Evolutionary conservation across 495 filamentous ascomycete species (phyloP), one percentile per base, ranked within the genome.

Genomic region (Daldinia loculata): DNA sequence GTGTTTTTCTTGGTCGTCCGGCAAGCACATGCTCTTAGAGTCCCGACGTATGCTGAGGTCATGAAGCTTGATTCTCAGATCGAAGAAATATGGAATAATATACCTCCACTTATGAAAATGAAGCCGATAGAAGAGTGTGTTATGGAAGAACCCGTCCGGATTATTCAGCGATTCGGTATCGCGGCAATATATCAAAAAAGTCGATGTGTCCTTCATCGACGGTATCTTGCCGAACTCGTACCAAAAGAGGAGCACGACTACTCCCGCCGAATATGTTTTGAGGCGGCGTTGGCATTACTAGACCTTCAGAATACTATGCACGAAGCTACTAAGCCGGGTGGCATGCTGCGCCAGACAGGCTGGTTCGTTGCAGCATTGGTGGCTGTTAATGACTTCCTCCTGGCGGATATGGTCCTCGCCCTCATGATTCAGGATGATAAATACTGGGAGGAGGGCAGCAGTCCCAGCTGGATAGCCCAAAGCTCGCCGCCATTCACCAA

Each of bases 151-250:
- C 84, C 89, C 3, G 81, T 85, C 6, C 69, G 89, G 4, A 87
- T 93, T 60, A 89, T 92, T 75, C 88, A 90, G 63, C 86, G 91
- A 2, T 90, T 89, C 68, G 89, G 86, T 1, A 78, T 94, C n/a
- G 88, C 89, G 12, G 76, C 93, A 4, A 78, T 93, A 15, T 93
- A 91, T 71, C 86, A 92, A 63, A 93, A 93, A 72, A 82, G 85
- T n/a, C 85, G 91, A 30, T 90, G 88, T 52, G 87, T 94, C 14
- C 81, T 94, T 29, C 92, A 95, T 74, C 87, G 92, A 5, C 86
- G 88, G 58, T 95, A 92, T 74, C 80, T 94, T 22, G 83, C 82
- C 15, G 84, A 88, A 63, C 82, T 82, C 5, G 80, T 84, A 8
- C 79, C 80, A 32, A 85, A 88, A 66, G 83, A 83, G 39, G 85